Evolutionary conservation across 768 basidiomycete species (phyloP), one percentile per base, ranked within the genome.

Genomic region (Trametopsis cervina): DNA sequence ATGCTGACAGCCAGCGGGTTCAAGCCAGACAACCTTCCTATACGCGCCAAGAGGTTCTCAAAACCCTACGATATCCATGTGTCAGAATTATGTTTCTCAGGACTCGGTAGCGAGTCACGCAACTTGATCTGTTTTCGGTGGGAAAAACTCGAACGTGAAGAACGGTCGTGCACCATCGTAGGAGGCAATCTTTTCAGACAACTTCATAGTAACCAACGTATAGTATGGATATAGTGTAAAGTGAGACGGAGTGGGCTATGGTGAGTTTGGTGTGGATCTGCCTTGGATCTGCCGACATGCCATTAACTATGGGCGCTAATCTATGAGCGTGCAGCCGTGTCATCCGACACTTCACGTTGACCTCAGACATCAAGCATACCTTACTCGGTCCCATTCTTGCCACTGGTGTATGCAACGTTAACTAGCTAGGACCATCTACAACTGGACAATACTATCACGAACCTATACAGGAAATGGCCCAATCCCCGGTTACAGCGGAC

Each of bases 81-180:
- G 26, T 11, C 12, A 39, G 22, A 3, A 26, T 25, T 23, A 42
- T 18, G 42, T 12, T 43, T 5, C 42, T 12, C 42, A 33, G 15
- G 29, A 33, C 29, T n/a, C n/a, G n/a, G n/a, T n/a, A n/a, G 18
- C 25, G 21, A 21, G 25, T 22, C 36, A 46, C 35, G 13, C 24
- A 56, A 86, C 89, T 76, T 89, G 84, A 65, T 90, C 86, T 41
- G 95, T 98, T 50, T 90, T 78, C 11, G 95, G 95, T 12, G 95
- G 95, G 61, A 98, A 98, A 76, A 96, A 96, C 64, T 98, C 95
- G 64, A 95, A 90, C 0, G 89, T 91, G 62, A 82, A 96, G 67
- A 89, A 95, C 0, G 91, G 89, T n/a, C 60, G 69, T 1, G 63
- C 48, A 7, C 71, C 63, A 4, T 42, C 51, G 39, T 73, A 69